A percentile compares a stretch with the other conserved stretches of the same genome.
Evolutionary conservation across 1,139 yeast genomes (phyloP).

Genomic region (Saccharomyces hybrid): DNA sequence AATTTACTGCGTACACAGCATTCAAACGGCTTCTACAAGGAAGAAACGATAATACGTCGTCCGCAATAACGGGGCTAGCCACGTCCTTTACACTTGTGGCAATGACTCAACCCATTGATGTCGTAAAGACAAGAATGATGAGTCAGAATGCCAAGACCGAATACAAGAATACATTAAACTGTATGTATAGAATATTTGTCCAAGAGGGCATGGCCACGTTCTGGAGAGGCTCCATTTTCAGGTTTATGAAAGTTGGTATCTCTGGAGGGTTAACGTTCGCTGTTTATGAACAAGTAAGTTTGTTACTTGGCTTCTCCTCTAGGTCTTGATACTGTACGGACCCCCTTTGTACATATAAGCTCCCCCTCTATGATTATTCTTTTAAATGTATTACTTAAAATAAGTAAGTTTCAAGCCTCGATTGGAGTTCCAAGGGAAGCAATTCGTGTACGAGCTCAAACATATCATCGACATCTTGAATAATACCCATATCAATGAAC

Average conservation of each 20-base stretch:
- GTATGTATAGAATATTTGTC: conserved; percentile 64
- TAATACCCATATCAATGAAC: not conserved
- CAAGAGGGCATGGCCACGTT: conserved; percentile 59
- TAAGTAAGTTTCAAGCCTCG: not conserved
- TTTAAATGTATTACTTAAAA: not conserved
- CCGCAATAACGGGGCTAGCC: conserved; percentile 50
- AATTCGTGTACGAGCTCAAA: not conserved
- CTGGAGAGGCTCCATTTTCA: conserved; percentile 76
- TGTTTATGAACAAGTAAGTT: conserved; percentile 43
- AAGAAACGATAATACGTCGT: conserved; percentile 37
- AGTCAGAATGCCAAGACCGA: conserved; percentile 50
- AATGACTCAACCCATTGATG: conserved; percentile 86
- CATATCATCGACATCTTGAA: not conserved
- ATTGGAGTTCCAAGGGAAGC: not conserved
- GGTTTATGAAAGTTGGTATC: conserved; percentile 69
- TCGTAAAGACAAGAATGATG: conserved; percentile 83
- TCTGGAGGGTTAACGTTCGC: conserved; percentile 75
- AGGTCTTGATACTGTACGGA: not conserved
- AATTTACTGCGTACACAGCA: conserved; percentile 77
- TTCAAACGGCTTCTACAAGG: conserved; percentile 59
- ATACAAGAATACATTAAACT: conserved; percentile 56
- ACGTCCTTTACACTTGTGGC: conserved; percentile 63
- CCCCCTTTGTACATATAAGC: not conserved
- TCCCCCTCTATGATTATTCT: not conserved
- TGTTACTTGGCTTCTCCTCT: conserved; percentile 1